Percentiles rank a stretch among this genome's conserved stretches.
Conservation (phyloP, 441 rosid species). For the Gossypium trilobum region DNA sequence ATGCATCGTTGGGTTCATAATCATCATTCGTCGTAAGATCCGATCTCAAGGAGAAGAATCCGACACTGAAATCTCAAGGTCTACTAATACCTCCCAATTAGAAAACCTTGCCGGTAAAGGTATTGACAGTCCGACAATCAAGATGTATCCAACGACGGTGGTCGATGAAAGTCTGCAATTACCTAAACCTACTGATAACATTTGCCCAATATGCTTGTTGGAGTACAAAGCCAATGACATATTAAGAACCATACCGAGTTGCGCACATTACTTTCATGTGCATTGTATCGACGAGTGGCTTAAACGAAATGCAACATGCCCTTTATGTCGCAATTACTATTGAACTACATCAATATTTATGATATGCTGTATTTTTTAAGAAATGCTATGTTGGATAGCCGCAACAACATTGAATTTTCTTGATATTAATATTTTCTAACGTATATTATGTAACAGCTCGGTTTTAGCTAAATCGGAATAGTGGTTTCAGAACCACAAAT, state of each 20-base stretch:
- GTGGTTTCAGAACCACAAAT: too few species aligned
- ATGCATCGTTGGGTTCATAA: neutral
- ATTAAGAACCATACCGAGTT: neutral
- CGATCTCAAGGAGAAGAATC: neutral
- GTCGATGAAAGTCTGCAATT: neutral
- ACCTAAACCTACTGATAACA: neutral
- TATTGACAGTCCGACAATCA: neutral
- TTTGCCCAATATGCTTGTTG: neutral
- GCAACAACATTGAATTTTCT: neutral
- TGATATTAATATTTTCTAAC: neutral
- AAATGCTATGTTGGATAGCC: too few species aligned
- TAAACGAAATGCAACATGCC: neutral
- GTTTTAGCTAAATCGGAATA: too few species aligned
- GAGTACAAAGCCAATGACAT: neutral
- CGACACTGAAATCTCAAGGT: neutral
- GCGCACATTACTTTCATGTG: neutral
- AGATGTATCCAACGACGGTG: neutral
- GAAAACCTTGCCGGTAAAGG: neutral
- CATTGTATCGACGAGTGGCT: constrained; percentile 6
- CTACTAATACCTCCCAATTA: neutral
- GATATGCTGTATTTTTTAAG: too few species aligned
- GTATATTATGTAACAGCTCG: too few species aligned
- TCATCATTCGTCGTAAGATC: neutral
- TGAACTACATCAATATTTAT: too few species aligned
- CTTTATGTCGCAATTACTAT: neutral